Evolutionary conservation across 192 early-diverging fungal species (phyloP).

Genomic region (Lobosporangium transversale): DNA sequence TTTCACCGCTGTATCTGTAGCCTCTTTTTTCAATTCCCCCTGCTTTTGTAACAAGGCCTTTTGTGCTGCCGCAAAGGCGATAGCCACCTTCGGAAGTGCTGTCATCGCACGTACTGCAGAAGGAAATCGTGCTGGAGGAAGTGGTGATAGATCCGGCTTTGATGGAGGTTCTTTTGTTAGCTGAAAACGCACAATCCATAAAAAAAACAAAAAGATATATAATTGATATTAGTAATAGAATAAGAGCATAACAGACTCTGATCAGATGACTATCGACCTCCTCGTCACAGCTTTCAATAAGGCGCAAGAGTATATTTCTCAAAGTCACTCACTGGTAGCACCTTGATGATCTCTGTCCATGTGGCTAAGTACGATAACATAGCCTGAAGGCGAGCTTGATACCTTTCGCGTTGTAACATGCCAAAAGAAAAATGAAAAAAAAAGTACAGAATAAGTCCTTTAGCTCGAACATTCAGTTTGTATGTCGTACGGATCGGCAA

Average conservation of each 20-base stretch:
- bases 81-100: conserved; percentile 32
- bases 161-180: conserved; percentile 38
- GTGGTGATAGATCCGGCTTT: conserved; percentile 45
- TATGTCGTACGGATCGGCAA: too few relatives aligned
- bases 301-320: too few relatives aligned
- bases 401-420: conserved; percentile 11
- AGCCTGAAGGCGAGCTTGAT: conserved; percentile 37
- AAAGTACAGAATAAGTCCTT: background rate
- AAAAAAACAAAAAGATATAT: background rate
- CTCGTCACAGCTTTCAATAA: background rate
- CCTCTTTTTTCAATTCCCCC: background rate
- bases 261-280: background rate
- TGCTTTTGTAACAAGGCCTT: conserved; percentile 12
- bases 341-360: conserved; percentile 45
- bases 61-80: conserved; percentile 41
- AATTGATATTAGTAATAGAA: background rate
- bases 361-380: conserved; percentile 46
- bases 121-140: conserved; percentile 47
- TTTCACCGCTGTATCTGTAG: conserved; percentile 6
- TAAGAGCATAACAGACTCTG: background rate
- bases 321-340: conserved; percentile 12
- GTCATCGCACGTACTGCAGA: conserved; percentile 42
- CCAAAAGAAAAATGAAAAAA: background rate
- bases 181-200: background rate
- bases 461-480: background rate